Evolutionary conservation across 768 basidiomycete genomes (phyloP), one percentile per base, ranked within the genome.

Genomic region (Amanita subjunquillea): DNA sequence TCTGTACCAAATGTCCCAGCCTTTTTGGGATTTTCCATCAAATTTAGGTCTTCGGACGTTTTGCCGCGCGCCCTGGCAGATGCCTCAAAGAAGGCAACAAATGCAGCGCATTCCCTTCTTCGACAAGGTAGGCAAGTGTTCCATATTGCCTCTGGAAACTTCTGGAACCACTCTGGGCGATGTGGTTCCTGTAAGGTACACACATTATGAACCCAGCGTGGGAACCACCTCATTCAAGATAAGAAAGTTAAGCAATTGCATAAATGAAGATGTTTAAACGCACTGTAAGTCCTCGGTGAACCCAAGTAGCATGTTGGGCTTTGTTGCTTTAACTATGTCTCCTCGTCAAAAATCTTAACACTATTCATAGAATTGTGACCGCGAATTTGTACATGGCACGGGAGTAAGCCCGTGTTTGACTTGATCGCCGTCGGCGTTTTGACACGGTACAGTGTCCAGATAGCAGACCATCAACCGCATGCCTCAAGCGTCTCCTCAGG

Each of bases 281-380:
- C 38, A 48, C 47, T 48, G 47, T 34, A 52, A 52, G 51, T 52
- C 51, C 51, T 52, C 51, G 51, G 51, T 52, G 22, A 52, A 44
- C 4, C 40, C 15, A 29, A 51, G 37, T 50, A 40, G 49, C 15
- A 29, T 38, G 41, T 29, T 36, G 25, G 27, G 22, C 39, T 29
- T 30, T 27, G 20, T 10, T 39, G 29, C 34, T 47, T 48, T 48
- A 36, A 36, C 34, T 47, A 32, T 30, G 30, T 15, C 27, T 30
- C 29, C 7, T 47, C 12, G 32, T 12, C 20, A 38, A 48, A 29
- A 38, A 38, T 25, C 37, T 27, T 50, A 50, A 50, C 38, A 9
- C 37, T 50, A 39, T 23, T 37, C 47, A 36, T 25, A 25, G 47
- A 17, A 48, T 23, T 37, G 36, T 32, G 32, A 37, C 47, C 32